Base-by-base conservation (phyloP, 805 yeast species). In the Barnettozyma salicaria region DNA sequence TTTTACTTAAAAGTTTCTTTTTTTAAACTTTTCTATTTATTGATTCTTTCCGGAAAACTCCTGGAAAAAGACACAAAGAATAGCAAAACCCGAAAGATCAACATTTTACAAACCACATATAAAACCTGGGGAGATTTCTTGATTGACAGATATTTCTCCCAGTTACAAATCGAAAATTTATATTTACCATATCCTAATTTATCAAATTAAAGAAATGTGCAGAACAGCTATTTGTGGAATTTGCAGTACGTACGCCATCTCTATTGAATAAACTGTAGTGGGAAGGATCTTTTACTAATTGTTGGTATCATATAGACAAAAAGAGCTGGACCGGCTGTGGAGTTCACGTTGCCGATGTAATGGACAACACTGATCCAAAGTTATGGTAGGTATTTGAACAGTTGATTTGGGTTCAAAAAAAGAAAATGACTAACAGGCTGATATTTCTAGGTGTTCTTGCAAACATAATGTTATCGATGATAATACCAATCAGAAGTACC, bases 301-400 rank as follows among this genome's bases (percentile, higher is more conserved):
- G 31, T 44, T 38, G 27, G 33, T 41, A 36, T 17, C 22, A 4
- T 13, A 2, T 9, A 49, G 55, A 73, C 44, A 70, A 69, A 50
- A 74, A 75, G 47, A 65, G 79, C 11, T 76, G 83, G 83, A 67
- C 78, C 28, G 81, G 81, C n/a, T 73, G 78, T 47, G 80, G 80
- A 20, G 30, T 57, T n/a, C 80, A 76, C 48, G 60, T 75, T 28
- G 43, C 67, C n/a, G 45, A 55, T 12, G 77, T 76, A n/a, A 74
- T 76, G 81, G 68, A 67, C 36, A 46, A 51, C 39, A 71, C 78
- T 16, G 71, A 69, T 21, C 63, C 60, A 39, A 56, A 56, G 16
- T 61, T 58, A 40, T 56, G 62, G 60, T 53, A 24, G 33, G 56
- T 51, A 29, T 17, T 17, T 12, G 35, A 7, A 11, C 16, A 22